These are phyloP conservation scores for Melanopsichium pennsylvanicum DNA, from an alignment of 1,284 basidiomycete genomes.

Conservation along the genomic window DNA sequence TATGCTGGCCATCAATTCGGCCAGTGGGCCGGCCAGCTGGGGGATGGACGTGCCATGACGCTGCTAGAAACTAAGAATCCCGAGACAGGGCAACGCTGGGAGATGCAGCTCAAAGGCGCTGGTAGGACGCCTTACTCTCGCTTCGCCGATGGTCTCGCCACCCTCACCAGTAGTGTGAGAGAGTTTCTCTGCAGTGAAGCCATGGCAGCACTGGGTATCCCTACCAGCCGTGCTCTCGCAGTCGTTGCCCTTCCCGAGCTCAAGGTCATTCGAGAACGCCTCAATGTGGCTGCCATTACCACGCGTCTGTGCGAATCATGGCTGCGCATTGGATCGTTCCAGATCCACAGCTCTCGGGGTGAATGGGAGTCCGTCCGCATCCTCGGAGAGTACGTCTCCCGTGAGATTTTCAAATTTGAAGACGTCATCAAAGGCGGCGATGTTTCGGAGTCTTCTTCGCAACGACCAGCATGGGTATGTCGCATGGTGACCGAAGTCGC, in stretches of 20 bases:
- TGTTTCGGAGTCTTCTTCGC: not conserved
- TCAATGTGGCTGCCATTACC: slow-evolving; percentile 80
- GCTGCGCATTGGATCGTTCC: slow-evolving; percentile 89
- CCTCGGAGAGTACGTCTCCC: slow-evolving; percentile 71
- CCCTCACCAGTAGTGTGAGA: slow-evolving; percentile 86
- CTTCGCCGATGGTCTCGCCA: slow-evolving; percentile 88
- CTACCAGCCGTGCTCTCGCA: slow-evolving; percentile 86
- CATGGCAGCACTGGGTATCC: slow-evolving; percentile 84
- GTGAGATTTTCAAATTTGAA: slow-evolving; percentile 70
- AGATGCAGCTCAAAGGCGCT: slow-evolving; percentile 92
- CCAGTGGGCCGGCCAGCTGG: slow-evolving; percentile 91
- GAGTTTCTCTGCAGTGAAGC: slow-evolving; percentile 76
- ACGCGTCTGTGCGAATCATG: slow-evolving; percentile 88
- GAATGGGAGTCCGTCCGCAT: slow-evolving; percentile 73
- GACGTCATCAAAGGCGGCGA: slow-evolving; percentile 39
- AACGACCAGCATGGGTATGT: slow-evolving; percentile 46
- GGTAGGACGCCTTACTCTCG: slow-evolving; percentile 94
- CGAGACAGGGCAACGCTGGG: slow-evolving; percentile 64
- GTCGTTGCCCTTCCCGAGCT: slow-evolving; percentile 80
- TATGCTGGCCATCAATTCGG: slow-evolving; percentile 78
- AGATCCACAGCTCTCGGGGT: slow-evolving; percentile 75
- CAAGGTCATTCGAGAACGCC: slow-evolving; percentile 79
- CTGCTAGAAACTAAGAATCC: slow-evolving; percentile 76
- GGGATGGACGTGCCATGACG: slow-evolving; percentile 91
- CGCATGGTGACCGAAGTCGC: slow-evolving; percentile 68